Conservation (phyloP, 352 stramenopile genomes). For the Detonula confervacea region DNA sequence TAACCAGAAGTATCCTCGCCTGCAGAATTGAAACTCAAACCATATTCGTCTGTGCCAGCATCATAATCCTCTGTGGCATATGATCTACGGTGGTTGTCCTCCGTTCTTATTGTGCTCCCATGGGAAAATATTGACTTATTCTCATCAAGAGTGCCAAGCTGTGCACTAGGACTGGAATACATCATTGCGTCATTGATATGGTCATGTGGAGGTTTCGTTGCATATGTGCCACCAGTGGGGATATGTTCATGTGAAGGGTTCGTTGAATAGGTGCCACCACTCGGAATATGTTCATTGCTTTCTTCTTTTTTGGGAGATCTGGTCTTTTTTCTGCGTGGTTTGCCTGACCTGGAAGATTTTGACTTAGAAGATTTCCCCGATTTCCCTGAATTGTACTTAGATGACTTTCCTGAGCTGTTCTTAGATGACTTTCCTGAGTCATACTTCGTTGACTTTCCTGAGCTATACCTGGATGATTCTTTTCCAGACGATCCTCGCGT, state of each 20-base stretch:
- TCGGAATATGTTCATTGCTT: background rate
- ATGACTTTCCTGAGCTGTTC: background rate
- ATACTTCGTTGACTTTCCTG: background rate
- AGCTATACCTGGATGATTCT: background rate
- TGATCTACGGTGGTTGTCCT: background rate
- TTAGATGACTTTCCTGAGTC: background rate
- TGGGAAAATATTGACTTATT: background rate
- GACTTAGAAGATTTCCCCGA: too few relatives aligned
- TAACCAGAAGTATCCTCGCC: background rate
- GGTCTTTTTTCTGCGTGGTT: background rate
- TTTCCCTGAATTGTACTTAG: too few relatives aligned
- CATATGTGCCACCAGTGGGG: background rate
- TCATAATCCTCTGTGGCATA: too few relatives aligned
- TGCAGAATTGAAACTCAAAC: background rate
- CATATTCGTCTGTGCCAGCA: background rate
- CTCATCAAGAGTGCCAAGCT: background rate
- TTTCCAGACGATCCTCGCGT: background rate
- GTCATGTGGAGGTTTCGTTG: background rate
- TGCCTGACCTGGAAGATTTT: background rate
- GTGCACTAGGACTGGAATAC: background rate
- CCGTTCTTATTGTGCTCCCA: conserved; percentile 2
- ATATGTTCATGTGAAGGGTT: background rate
- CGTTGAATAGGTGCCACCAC: too few relatives aligned
- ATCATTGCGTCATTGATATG: background rate
- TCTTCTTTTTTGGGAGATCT: background rate